Percentiles rank a stretch among this genome's conserved stretches.
Conservation (phyloP, 2,329 filamentous ascomycete species). For the Botryotinia convoluta region DNA sequence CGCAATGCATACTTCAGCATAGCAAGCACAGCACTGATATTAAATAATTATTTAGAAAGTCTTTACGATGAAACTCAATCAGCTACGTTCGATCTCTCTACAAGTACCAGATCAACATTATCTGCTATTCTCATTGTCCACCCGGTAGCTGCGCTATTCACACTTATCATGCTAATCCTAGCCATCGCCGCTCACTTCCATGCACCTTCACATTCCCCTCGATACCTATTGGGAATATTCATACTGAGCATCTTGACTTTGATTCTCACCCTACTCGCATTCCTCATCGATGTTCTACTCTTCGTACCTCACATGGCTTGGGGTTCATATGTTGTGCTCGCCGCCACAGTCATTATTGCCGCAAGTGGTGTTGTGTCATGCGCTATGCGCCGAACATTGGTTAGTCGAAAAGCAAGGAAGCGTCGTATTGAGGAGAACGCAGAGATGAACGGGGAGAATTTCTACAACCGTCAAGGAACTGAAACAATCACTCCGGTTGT, state of each 20-base stretch:
- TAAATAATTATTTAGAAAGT: conserved; percentile 25
- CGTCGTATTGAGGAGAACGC: conserved; percentile 89
- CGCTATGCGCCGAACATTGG: conserved; percentile 88
- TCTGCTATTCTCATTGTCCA: conserved; percentile 90
- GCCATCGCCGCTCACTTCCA: conserved; percentile 82
- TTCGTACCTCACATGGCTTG: conserved; percentile 93
- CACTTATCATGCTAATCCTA: conserved; percentile 78
- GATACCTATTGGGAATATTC: conserved; percentile 80
- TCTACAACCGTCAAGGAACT: conserved; percentile 65
- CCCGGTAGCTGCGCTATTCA: conserved; percentile 82
- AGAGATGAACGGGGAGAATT: conserved; percentile 95
- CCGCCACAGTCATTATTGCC: conserved; percentile 80
- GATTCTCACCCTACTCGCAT: conserved; percentile 78
- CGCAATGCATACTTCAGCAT: neutral
- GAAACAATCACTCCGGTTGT: conserved; percentile 39
- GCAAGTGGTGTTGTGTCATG: conserved; percentile 83
- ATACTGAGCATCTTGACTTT: conserved; percentile 85
- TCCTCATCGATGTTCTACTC: conserved; percentile 88
- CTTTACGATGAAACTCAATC: conserved; percentile 32
- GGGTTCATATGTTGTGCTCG: conserved; percentile 92
- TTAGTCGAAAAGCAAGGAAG: conserved; percentile 89
- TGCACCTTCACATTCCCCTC: conserved; percentile 80
- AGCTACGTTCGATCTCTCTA: conserved; percentile 54
- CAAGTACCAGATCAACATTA: conserved; percentile 58
- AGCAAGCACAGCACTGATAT: conserved; percentile 3